Evolutionary conservation across 495 filamentous ascomycete genomes (phyloP), one percentile per base, ranked within the genome.

Genomic region (Monascus purpureus): DNA sequence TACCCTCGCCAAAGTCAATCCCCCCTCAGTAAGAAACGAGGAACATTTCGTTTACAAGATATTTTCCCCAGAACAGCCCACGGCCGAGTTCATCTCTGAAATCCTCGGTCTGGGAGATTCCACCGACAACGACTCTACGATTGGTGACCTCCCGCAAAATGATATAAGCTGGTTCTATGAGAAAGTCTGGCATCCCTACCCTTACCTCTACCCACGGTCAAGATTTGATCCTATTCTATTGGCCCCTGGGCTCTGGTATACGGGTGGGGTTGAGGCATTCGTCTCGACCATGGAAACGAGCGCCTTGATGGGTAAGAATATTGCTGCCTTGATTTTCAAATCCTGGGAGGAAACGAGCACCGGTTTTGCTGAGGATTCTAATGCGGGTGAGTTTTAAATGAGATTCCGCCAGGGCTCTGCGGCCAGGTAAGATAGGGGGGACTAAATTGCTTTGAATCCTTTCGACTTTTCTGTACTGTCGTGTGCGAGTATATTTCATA

Each of bases 261-360:
- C 90, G 0, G 75, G 80, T 25, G 88, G 81, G 0, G 93, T 96
- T 32, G 90, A 97, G 58, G 78, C 75, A 41, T 95, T 97, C 45
- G 93, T 96, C 37, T 84, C 75, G 9, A 94, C 90, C 0, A 99
- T 99, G 90, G 90, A 99, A 65, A 99, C 92, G 6, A 96, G 80
- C 50, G 77, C 80, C 0, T 51, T 96, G 45, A 93, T 93, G 88
- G 90, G 90, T 0, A 87, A 74, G 68, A 96, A 97, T 57, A 80
- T 96, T 23, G 90, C 90, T 8, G 65, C 67, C 16, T 57, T 96
- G 25, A 68, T 95, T 30, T 63, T 78, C 3, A 69, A 86, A 42
- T 73, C 67, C 23, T 77, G 71, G 66, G 49, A 27, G 48, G 50
- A 20, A 8, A 46, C 28, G 32, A 28, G 7, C 30, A 23, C n/a